Conservation (phyloP, 2,329 filamentous ascomycete species). For the Aspergillus ochraceoroseus region DNA sequence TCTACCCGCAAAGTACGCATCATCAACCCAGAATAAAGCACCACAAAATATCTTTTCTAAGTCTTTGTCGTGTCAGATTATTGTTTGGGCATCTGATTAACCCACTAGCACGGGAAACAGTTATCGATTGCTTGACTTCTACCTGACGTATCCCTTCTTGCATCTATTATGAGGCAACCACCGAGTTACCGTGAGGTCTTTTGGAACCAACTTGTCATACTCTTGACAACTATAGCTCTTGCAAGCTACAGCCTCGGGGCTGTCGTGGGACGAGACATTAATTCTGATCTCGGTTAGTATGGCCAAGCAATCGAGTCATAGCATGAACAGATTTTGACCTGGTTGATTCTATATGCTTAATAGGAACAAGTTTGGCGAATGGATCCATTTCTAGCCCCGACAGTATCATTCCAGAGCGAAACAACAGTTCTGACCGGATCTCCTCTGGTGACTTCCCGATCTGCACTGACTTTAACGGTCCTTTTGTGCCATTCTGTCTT, state of each 20-base stretch:
- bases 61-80: too few species aligned
- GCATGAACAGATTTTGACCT: not conserved
- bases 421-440: slow-evolving; percentile 6
- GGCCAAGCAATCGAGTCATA: not conserved
- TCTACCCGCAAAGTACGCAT: too few species aligned
- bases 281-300: slow-evolving; percentile 10
- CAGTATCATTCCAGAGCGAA: slow-evolving; percentile 2
- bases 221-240: not conserved
- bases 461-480: slow-evolving; percentile 26
- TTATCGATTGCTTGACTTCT: slow-evolving; percentile 2
- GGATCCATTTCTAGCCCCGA: slow-evolving; percentile 6
- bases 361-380: slow-evolving; percentile 5
- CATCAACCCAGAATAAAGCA: too few species aligned
- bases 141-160: slow-evolving; percentile 7
- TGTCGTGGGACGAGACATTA: slow-evolving; percentile 3
- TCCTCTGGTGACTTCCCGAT: slow-evolving; percentile 28
- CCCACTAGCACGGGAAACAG: not conserved
- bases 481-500: slow-evolving; percentile 33
- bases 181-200: not conserved
- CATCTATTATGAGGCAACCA: slow-evolving; percentile 9
- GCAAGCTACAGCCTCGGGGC: not conserved
- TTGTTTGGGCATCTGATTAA: slow-evolving; percentile 4
- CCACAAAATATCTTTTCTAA: too few species aligned
- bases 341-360: not conserved
- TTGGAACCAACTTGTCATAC: not conserved